Evolutionary conservation across 768 basidiomycete species (phyloP).

Genomic region (Tylopilus cervinicoccineus): DNA sequence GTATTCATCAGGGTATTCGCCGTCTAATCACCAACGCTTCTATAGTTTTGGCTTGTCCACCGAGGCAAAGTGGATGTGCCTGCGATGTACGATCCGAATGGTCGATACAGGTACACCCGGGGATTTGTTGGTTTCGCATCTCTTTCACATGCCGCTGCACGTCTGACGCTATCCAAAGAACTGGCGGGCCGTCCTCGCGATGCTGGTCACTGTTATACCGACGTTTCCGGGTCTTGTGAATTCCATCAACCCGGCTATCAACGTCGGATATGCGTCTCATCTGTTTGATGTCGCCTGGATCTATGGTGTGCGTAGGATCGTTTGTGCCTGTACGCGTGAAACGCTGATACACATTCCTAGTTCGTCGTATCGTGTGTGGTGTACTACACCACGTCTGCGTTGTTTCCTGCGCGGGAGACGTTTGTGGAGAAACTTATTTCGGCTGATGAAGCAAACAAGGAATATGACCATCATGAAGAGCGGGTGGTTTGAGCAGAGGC

Average conservation of each 20-base stretch:
- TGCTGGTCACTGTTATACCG: constrained; percentile 65
- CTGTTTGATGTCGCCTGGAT: constrained; percentile 76
- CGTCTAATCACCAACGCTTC: background rate
- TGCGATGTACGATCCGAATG: constrained; percentile 77
- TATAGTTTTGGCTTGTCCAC: constrained; percentile 77
- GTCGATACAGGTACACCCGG: constrained; percentile 71
- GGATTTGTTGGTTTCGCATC: constrained; percentile 50
- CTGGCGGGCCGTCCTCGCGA: constrained; percentile 70
- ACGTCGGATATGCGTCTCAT: constrained; percentile 54
- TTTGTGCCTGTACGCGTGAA: background rate
- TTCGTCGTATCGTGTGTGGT: constrained; percentile 27
- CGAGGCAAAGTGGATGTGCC: constrained; percentile 71
- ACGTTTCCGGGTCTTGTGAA: constrained; percentile 75
- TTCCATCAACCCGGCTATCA: constrained; percentile 63
- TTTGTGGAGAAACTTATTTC: constrained; percentile 27
- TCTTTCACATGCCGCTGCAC: background rate
- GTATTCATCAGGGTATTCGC: constrained; percentile 19
- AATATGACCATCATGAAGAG: background rate
- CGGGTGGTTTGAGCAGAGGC: background rate
- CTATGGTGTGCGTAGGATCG: constrained; percentile 54
- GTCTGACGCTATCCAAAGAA: constrained; percentile 45
- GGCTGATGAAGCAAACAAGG: constrained; percentile 19
- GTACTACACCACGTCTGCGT: constrained; percentile 28
- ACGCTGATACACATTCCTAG: constrained; percentile 4
- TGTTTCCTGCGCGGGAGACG: constrained; percentile 29